Evolutionary conservation across 768 basidiomycete genomes (phyloP).

Genomic region (Suillus paluster): DNA sequence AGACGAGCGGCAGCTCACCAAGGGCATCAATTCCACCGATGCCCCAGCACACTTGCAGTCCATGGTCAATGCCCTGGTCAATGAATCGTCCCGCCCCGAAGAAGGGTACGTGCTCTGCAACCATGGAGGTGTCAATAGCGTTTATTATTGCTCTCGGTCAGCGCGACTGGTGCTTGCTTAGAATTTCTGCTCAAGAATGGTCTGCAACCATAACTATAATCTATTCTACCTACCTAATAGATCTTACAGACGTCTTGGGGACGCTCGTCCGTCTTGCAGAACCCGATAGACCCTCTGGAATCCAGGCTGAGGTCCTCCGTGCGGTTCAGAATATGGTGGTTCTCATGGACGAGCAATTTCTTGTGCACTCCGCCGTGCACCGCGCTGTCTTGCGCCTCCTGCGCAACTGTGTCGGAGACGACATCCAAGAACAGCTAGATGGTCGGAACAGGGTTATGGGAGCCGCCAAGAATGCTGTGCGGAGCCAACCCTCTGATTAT

Average conservation of each 20-base stretch:
- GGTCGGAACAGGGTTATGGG: conserved; percentile 79
- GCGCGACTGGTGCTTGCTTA: conserved; percentile 85
- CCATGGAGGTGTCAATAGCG: conserved; percentile 3
- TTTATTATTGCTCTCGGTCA: conserved; percentile 35
- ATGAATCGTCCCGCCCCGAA: conserved; percentile 84
- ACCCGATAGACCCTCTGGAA: conserved; percentile 83
- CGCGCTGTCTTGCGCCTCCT: conserved; percentile 84
- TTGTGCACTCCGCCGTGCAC: conserved; percentile 90
- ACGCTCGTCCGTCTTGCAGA: conserved; percentile 87
- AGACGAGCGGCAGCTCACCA: conserved; percentile 85
- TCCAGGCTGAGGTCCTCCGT: conserved; percentile 87
- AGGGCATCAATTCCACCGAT: conserved; percentile 80
- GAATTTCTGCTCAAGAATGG: conserved; percentile 93
- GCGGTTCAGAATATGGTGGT: conserved; percentile 91
- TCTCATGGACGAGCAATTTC: conserved; percentile 89
- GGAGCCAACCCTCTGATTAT: conserved; percentile 82
- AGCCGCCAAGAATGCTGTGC: conserved; percentile 73
- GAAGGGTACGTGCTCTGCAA: conserved; percentile 68
- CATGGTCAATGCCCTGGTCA: conserved; percentile 85
- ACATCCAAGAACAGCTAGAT: conserved; percentile 86
- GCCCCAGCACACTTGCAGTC: conserved; percentile 77
- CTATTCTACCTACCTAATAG: background rate
- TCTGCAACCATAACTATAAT: conserved; percentile 31
- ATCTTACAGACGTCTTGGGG: conserved; percentile 70
- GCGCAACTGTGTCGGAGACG: conserved; percentile 89